Evolutionary conservation across 345 rosid species (phyloP).

Genomic region (Kernera saxatilis): DNA sequence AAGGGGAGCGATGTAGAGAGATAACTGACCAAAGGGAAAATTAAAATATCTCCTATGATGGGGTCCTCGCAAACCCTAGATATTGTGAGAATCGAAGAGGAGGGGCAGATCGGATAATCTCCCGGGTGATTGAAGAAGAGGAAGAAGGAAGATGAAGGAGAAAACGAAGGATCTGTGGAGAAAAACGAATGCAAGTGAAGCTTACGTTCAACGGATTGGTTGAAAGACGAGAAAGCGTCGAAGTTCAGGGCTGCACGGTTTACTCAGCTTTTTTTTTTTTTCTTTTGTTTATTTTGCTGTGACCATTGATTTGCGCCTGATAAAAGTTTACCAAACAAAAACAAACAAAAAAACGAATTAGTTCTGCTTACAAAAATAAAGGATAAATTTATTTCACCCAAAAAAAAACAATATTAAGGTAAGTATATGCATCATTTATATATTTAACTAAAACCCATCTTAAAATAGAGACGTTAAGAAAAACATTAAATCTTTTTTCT

Average conservation of each 20-base stretch:
- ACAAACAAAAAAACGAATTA: neutral
- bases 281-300: neutral
- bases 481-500: too few relatives aligned
- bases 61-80: constrained; percentile 28
- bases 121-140: neutral
- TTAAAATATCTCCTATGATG: neutral
- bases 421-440: too few relatives aligned
- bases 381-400: neutral
- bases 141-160: neutral
- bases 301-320: neutral
- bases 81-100: constrained; percentile 3
- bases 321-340: neutral
- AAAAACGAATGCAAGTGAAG: constrained; percentile 2
- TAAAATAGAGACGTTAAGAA: too few relatives aligned
- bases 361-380: neutral
- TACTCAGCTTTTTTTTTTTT: neutral
- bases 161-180: constrained; percentile 12
- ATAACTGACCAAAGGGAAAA: neutral
- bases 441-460: too few relatives aligned
- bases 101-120: constrained; percentile 14
- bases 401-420: too few relatives aligned
- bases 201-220: constrained; percentile 28
- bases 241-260: constrained; percentile 28
- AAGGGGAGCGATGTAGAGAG: neutral
- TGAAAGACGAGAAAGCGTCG: constrained; percentile 22